phyloP scores from a whole-genome alignment of 441 rosid genomes.

The Pelargonium cotyledonis region DNA sequence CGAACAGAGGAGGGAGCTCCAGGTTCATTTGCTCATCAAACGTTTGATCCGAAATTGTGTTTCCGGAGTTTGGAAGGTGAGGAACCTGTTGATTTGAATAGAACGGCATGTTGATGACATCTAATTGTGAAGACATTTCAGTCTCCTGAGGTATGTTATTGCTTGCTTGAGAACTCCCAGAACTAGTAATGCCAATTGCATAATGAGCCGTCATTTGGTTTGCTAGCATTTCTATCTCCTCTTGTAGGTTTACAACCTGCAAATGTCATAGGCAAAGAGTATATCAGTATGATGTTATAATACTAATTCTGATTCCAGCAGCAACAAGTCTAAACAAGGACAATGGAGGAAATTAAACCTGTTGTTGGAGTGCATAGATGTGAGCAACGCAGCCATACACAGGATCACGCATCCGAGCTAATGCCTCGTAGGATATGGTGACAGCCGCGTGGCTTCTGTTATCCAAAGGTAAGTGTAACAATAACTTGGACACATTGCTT shows the following conservation, averaged over 20 bases:
- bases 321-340: neutral
- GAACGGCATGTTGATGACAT: conserved; percentile 34
- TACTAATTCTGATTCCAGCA: neutral
- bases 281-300: neutral
- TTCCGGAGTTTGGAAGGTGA: conserved; percentile 23
- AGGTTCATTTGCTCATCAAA: conserved; percentile 21
- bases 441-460: conserved; percentile 62
- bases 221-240: conserved; percentile 58
- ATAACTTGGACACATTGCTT: conserved; percentile 81
- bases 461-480: conserved; percentile 58
- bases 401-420: conserved; percentile 76
- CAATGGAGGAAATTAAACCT: conserved; percentile 37
- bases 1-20: conserved; percentile 23
- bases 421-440: conserved; percentile 84
- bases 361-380: conserved; percentile 84
- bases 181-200: conserved; percentile 23
- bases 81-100: conserved; percentile 35
- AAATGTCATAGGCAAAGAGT: conserved; percentile 10
- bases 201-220: conserved; percentile 53
- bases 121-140: conserved; percentile 25
- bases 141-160: conserved; percentile 21
- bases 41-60: conserved; percentile 23
- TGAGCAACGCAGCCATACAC: conserved; percentile 82
- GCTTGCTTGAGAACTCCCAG: conserved; percentile 26
- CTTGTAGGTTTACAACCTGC: conserved; percentile 73